phyloP scores from a whole-genome alignment of 2,329 filamentous ascomycete genomes.

The Talaromyces sp. region DNA sequence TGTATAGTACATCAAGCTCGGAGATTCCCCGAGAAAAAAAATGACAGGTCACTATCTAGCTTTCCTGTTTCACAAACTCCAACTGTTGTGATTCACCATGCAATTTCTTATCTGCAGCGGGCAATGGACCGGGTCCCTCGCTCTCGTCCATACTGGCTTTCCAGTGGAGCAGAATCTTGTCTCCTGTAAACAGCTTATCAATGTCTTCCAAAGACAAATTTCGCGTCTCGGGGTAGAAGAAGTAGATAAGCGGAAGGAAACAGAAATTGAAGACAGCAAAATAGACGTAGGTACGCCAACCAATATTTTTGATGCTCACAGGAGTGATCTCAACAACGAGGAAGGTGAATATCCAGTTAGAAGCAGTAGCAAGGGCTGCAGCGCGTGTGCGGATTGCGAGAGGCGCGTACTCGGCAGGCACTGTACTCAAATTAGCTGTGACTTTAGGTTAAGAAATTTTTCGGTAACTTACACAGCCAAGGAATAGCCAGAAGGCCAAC shows the following conservation, averaged over 20 bases:
- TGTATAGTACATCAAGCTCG: neutral
- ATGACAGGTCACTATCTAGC: neutral
- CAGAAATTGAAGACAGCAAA: slow-evolving; percentile 25
- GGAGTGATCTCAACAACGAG: slow-evolving; percentile 14
- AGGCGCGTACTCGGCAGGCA: slow-evolving; percentile 1
- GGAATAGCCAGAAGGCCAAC: slow-evolving; percentile 11
- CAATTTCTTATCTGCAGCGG: neutral
- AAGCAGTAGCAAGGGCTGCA: slow-evolving; percentile 10
- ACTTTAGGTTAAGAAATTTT: neutral
- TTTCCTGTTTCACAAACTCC: neutral
- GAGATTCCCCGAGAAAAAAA: neutral
- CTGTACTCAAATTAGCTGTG: neutral
- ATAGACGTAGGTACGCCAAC: slow-evolving; percentile 34
- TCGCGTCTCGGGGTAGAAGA: slow-evolving; percentile 43
- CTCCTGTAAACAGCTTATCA: neutral
- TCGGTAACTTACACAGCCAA: neutral
- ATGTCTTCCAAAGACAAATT: neutral
- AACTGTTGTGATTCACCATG: neutral
- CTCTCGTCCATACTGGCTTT: neutral
- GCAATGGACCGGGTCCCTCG: neutral
- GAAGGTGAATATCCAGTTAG: slow-evolving; percentile 17
- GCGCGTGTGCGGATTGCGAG: slow-evolving; percentile 3
- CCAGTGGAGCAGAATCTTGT: neutral
- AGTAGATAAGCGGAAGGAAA: slow-evolving; percentile 20
- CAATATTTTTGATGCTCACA: slow-evolving; percentile 30